A percentile compares a stretch with the other conserved stretches of the same genome.
Conservation (phyloP, 768 basidiomycete species). For the Russula ochroleuca region DNA sequence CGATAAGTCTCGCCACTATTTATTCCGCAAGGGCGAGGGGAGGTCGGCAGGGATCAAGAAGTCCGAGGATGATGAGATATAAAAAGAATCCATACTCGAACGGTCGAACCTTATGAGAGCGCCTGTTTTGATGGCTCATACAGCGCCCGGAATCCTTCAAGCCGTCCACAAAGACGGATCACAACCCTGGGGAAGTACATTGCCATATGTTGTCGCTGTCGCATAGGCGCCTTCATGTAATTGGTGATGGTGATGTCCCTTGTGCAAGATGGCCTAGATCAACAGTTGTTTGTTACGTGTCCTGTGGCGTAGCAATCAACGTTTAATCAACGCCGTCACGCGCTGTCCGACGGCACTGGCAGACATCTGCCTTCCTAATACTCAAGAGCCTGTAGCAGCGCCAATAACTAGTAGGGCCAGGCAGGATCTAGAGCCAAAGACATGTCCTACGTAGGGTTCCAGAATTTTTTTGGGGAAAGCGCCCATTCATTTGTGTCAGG, state of each 20-base stretch:
- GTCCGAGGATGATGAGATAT: neutral
- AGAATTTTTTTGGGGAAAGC: too few relatives aligned
- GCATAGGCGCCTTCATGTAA: neutral
- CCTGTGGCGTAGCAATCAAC: slow-evolving; percentile 38
- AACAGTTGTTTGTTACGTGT: neutral
- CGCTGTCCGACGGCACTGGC: too few relatives aligned
- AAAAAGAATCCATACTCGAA: neutral
- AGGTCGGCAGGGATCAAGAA: neutral
- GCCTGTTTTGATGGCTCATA: neutral
- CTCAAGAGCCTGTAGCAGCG: neutral
- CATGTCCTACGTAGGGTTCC: too few relatives aligned
- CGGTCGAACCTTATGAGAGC: neutral
- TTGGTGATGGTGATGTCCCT: too few relatives aligned
- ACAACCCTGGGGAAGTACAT: too few relatives aligned
- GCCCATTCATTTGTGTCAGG: too few relatives aligned
- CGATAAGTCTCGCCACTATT: neutral
- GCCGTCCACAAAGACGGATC: too few relatives aligned
- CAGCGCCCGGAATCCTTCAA: neutral
- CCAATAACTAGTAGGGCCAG: neutral
- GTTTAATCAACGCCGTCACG: too few relatives aligned
- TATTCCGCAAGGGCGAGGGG: neutral
- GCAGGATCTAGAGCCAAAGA: too few relatives aligned
- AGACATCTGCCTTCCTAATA: too few relatives aligned
- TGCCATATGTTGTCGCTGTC: too few relatives aligned
- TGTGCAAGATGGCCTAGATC: too few relatives aligned